Percentiles rank a stretch among this genome's conserved stretches.
Evolutionary conservation across 2,329 filamentous ascomycete species (phyloP).

Genomic region (Monosporascus ibericus): DNA sequence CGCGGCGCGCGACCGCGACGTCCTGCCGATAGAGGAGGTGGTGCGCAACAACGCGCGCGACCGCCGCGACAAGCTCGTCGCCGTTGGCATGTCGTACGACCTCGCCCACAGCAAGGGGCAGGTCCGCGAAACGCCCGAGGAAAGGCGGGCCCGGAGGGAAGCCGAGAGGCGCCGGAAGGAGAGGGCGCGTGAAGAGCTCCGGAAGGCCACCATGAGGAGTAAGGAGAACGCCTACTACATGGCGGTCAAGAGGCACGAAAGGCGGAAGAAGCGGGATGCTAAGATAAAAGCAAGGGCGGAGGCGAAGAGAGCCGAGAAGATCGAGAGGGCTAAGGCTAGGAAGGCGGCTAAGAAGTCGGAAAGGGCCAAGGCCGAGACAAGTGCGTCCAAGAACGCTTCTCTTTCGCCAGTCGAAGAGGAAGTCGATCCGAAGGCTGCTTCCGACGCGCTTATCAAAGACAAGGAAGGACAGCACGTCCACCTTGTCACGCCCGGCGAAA

Average conservation of each 20-base stretch:
- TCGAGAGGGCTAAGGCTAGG: constrained; percentile 15
- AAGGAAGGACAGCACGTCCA: constrained; percentile 29
- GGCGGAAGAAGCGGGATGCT: constrained; percentile 31
- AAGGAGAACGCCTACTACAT: constrained; percentile 19
- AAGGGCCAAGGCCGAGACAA: constrained; percentile 6
- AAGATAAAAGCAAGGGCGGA: constrained; percentile 31
- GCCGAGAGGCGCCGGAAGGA: constrained; percentile 37
- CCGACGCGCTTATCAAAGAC: neutral
- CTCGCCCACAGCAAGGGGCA: constrained; percentile 62
- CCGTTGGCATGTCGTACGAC: constrained; percentile 65
- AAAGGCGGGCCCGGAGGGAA: constrained; percentile 40
- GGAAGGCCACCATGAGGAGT: constrained; percentile 31
- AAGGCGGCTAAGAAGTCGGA: constrained; percentile 10
- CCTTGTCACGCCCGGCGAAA: constrained; percentile 17
- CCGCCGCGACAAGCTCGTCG: constrained; percentile 64
- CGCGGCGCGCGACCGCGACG: constrained; percentile 51
- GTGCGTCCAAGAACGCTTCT: neutral
- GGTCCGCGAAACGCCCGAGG: constrained; percentile 40
- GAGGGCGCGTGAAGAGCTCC: constrained; percentile 32
- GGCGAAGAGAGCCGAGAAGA: constrained; percentile 24
- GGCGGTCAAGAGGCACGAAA: constrained; percentile 37
- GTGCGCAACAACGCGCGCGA: constrained; percentile 58
- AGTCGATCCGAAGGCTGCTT: neutral
- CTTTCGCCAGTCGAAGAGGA: neutral
- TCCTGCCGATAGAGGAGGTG: constrained; percentile 55